phyloP scores from a whole-genome alignment of 2,329 filamentous ascomycete genomes.

The Aureobasidium sp. region DNA sequence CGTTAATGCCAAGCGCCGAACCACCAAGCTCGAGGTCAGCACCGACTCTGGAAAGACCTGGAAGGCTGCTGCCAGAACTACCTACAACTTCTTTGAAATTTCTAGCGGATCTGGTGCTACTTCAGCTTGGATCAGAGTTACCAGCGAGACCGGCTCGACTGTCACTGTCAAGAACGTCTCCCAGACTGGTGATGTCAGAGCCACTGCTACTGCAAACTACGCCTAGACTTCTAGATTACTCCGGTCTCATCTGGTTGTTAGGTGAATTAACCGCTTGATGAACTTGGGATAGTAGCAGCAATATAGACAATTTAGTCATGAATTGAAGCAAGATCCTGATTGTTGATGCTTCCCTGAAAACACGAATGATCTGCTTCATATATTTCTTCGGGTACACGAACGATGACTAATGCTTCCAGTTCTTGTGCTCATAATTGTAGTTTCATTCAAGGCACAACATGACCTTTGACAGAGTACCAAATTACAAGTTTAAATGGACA shows the following conservation, averaged over 20 bases:
- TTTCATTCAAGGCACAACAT: background rate
- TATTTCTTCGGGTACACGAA: background rate
- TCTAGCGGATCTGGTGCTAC: slow-evolving; percentile 13
- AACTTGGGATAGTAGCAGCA: background rate
- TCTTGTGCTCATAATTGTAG: background rate
- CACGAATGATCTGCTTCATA: background rate
- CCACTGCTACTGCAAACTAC: slow-evolving; percentile 22
- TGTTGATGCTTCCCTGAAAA: background rate
- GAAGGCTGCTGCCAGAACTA: slow-evolving; percentile 18
- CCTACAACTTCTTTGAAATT: slow-evolving; percentile 23
- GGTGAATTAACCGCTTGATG: background rate
- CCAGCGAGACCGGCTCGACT: slow-evolving; percentile 15
- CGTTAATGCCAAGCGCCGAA: slow-evolving; percentile 21
- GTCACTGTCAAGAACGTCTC: slow-evolving; percentile 19
- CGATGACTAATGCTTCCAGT: background rate
- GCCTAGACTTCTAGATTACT: background rate
- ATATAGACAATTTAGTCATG: background rate
- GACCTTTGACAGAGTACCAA: background rate
- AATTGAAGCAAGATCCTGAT: background rate
- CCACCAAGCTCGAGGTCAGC: slow-evolving; percentile 21
- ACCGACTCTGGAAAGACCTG: slow-evolving; percentile 22
- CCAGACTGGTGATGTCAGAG: slow-evolving; percentile 18
- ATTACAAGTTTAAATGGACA: too few relatives aligned
- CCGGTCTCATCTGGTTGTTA: too few relatives aligned
- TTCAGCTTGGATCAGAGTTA: slow-evolving; percentile 21